These are phyloP conservation scores for Colletotrichum siamense DNA, from an alignment of 2,329 filamentous ascomycete species.

Conservation along the genomic window DNA sequence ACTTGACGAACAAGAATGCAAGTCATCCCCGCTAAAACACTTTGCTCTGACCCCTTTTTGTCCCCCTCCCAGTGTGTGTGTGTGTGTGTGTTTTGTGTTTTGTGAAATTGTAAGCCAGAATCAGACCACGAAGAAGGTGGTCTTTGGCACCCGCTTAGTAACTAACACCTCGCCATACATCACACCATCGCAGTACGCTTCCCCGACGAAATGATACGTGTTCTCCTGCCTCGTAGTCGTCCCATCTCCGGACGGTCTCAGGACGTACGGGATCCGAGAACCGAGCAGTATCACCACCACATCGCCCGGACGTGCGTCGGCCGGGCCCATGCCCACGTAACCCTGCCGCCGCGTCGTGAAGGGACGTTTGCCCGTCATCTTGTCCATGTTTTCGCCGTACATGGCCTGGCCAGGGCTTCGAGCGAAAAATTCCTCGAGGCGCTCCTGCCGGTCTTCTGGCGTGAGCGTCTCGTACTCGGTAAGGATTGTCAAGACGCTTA, in stretches of 20 bases:
- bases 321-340: constrained; percentile 14
- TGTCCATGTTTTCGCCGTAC: constrained; percentile 7
- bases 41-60: neutral
- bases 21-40: neutral
- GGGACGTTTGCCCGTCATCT: neutral
- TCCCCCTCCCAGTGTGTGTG: neutral
- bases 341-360: constrained; percentile 13
- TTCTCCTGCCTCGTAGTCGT: neutral
- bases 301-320: constrained; percentile 4
- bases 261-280: constrained; percentile 16
- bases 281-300: constrained; percentile 16
- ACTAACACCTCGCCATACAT: constrained; percentile 18
- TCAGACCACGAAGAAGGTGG: neutral
- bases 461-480: neutral
- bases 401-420: neutral
- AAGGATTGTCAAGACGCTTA: neutral
- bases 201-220: constrained; percentile 8
- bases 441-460: neutral
- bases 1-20: neutral
- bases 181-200: constrained; percentile 13
- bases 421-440: neutral
- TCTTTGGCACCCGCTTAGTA: neutral
- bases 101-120: neutral
- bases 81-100: neutral
- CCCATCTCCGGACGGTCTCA: constrained; percentile 20